Conservation (phyloP, 164 flowering plant species). For the Cinnamomum micranthum region DNA sequence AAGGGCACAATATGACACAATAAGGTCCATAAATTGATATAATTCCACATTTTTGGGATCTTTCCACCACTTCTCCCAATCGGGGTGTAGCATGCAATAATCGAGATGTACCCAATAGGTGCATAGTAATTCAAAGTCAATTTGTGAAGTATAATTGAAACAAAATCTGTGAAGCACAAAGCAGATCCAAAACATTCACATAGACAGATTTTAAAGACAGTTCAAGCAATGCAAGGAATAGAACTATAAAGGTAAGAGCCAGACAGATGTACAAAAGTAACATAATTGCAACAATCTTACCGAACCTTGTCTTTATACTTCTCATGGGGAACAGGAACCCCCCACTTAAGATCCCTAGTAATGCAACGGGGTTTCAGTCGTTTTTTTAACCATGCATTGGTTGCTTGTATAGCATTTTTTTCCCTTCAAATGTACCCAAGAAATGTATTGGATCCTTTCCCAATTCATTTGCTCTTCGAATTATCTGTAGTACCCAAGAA, state of each 20-base stretch:
- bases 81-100: conserved; percentile 79
- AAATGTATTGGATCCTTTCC: too few relatives aligned
- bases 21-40: conserved; percentile 85
- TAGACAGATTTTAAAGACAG: neutral
- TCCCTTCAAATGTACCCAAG: too few relatives aligned
- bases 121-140: conserved; percentile 30
- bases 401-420: conserved; percentile 88
- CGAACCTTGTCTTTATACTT: conserved; percentile 76
- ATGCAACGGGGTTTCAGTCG: conserved; percentile 80
- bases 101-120: conserved; percentile 92
- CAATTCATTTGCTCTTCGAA: too few relatives aligned
- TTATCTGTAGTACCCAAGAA: too few relatives aligned
- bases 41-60: conserved; percentile 90
- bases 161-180: neutral
- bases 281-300: conserved; percentile 7
- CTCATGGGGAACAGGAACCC: conserved; percentile 96
- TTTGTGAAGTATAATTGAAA: neutral
- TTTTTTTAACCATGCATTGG: conserved; percentile 88
- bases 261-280: neutral
- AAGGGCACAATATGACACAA: too few relatives aligned
- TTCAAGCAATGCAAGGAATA: neutral
- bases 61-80: conserved; percentile 99
- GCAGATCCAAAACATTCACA: neutral
- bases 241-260: neutral
- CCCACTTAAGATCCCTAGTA: conserved; percentile 97